Base-by-base conservation (phyloP, 345 rosid species). In the Ceriops decandra region DNA sequence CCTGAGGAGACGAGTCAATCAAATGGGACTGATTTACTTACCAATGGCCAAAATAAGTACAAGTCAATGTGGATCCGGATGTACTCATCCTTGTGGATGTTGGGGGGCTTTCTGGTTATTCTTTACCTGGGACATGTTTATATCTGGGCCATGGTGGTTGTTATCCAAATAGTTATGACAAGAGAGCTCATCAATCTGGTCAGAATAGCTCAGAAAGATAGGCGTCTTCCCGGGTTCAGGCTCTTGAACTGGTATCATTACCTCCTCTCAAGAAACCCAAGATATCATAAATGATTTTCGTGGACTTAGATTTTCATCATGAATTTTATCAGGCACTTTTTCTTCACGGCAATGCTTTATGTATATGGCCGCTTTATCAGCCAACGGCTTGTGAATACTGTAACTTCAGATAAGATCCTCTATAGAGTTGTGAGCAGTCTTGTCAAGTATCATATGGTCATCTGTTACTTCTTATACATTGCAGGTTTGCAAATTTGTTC, bases 311-410 rank as follows among this genome's bases (percentile, higher is more conserved):
- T 56, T 27, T 13, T 21, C 28, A 9, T 56, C 2, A 1, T 24
- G 28, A 56, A 24, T 22, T 51, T 2, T 27, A 5, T 59, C 68
- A 70, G 74, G 68, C 47, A 73, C 51, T 73, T 73, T 46, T 67
- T 73, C 66, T 73, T 73, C 72, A 73, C 76, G 1, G 72, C 76
- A 36, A 69, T 75, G 78, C 74, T 75, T 20, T 75, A 64, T 31
- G 70, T 64, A 26, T 75, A 75, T 64, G 78, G 78, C 52, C 78
- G 74, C 11, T 64, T 75, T n/a, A 58, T 75, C 70, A 69, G 74
- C 24, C 73, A 75, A 65, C 69, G 73, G 17, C 66, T 75, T n/a
- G 78, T 69, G 33, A 75, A 64, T 38, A 64, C 66, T 10, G 67
- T 75, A 53, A 51, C 70, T 69, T 64, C 66, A 31, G 78, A 75